Conservation (phyloP, 768 basidiomycete species). For the Boletellus emodensis region DNA sequence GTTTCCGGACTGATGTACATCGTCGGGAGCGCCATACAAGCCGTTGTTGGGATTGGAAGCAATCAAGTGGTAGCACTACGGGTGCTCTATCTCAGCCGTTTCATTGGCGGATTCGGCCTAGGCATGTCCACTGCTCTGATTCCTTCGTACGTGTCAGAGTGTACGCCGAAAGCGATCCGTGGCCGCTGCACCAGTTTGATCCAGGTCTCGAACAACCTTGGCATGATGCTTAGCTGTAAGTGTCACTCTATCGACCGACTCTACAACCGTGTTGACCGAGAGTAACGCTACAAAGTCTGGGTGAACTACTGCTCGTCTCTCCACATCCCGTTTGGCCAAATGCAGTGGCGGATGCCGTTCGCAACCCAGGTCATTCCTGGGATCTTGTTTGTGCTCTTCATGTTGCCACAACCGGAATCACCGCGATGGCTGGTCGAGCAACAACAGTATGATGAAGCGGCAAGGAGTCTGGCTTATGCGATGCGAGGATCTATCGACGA, state of each 20-base stretch:
- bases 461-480: conserved; percentile 36
- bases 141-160: conserved; percentile 51
- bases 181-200: conserved; percentile 48
- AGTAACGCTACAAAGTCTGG: conserved; percentile 41
- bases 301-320: conserved; percentile 43
- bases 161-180: conserved; percentile 43
- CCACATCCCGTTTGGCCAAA: conserved; percentile 34
- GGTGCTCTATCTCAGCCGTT: conserved; percentile 47
- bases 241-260: not conserved
- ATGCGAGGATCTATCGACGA: conserved; percentile 32
- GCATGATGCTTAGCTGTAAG: conserved; percentile 36
- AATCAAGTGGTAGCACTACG: conserved; percentile 31
- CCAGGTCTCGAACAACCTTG: conserved; percentile 30
- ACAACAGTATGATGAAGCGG: conserved; percentile 40
- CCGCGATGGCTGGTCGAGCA: conserved; percentile 55
- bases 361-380: conserved; percentile 52
- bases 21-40: conserved; percentile 47
- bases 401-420: conserved; percentile 51
- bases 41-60: conserved; percentile 40
- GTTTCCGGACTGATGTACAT: conserved; percentile 44
- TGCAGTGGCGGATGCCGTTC: conserved; percentile 54
- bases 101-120: conserved; percentile 58
- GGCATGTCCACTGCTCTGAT: conserved; percentile 50
- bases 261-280: not conserved
- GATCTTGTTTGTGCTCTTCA: conserved; percentile 41